Evolutionary conservation across 2,329 filamentous ascomycete genomes (phyloP).

Genomic region (Phialocephala subalpina): DNA sequence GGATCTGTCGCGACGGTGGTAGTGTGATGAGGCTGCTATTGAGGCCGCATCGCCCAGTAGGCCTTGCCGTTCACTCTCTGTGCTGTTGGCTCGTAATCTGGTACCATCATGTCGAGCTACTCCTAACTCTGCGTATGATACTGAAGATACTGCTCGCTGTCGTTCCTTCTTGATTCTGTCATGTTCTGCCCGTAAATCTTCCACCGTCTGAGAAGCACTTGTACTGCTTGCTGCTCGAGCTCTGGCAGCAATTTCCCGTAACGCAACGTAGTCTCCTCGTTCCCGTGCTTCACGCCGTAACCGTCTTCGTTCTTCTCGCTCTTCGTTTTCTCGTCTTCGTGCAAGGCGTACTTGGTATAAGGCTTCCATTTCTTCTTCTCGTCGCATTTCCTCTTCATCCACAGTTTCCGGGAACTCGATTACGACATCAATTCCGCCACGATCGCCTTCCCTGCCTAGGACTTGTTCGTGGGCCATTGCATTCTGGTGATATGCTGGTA

Average conservation of each 20-base stretch:
- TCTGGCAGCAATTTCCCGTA: conserved; percentile 69
- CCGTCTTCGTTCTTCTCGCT: conserved; percentile 78
- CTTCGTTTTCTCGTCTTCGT: conserved; percentile 76
- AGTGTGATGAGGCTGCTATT: conserved; percentile 48
- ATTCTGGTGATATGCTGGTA: conserved; percentile 82
- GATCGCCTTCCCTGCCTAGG: conserved; percentile 87
- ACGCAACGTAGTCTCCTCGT: conserved; percentile 71
- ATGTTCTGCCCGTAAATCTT: conserved; percentile 64
- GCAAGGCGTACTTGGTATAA: conserved; percentile 88
- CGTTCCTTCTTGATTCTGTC: conserved; percentile 65
- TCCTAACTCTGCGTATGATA: conserved; percentile 79
- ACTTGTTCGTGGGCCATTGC: conserved; percentile 81
- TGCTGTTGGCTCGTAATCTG: conserved; percentile 75
- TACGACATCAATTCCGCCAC: conserved; percentile 90
- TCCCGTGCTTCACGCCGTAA: conserved; percentile 75
- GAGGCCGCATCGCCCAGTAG: conserved; percentile 74
- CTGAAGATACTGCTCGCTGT: conserved; percentile 74
- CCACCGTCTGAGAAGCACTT: conserved; percentile 56
- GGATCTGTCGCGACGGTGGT: conserved; percentile 56
- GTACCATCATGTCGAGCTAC: conserved; percentile 82
- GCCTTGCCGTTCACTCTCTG: conserved; percentile 75
- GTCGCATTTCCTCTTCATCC: conserved; percentile 78
- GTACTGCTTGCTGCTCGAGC: conserved; percentile 53
- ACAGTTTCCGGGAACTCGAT: conserved; percentile 83
- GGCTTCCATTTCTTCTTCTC: conserved; percentile 92